phyloP scores from a whole-genome alignment of 257 asterid genomes.

The Thymus quinquecostatus region DNA sequence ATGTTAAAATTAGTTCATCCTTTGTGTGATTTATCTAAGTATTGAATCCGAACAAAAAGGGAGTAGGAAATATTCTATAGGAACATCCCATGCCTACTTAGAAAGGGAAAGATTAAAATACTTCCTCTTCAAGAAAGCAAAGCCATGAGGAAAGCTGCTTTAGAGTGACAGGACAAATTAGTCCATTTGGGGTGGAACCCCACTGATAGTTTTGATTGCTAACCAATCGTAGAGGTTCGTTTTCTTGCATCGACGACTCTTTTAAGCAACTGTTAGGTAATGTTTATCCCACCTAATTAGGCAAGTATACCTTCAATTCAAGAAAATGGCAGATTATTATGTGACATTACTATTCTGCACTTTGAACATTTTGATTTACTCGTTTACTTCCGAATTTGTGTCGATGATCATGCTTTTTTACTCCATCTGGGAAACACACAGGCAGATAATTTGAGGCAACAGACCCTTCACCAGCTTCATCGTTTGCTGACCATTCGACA shows the following conservation, averaged over 20 bases:
- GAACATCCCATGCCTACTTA: conserved; percentile 11
- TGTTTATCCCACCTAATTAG: neutral
- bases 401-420: conserved; percentile 12
- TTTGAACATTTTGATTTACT: neutral
- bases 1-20: neutral
- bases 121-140: conserved; percentile 42
- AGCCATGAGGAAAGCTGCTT: conserved; percentile 31
- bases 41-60: conserved; percentile 12
- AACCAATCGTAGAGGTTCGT: conserved; percentile 28
- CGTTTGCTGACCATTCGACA: conserved; percentile 80
- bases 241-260: neutral
- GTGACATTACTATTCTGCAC: neutral
- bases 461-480: conserved; percentile 80
- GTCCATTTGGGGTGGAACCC: conserved; percentile 33
- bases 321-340: neutral
- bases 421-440: conserved; percentile 28
- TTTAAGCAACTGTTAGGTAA: conserved; percentile 13
- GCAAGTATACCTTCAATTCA: neutral
- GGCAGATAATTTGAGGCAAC: conserved; percentile 96
- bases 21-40: neutral
- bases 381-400: neutral
- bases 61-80: neutral
- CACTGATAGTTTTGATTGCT: conserved; percentile 25
- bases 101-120: conserved; percentile 32
- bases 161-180: conserved; percentile 23